Evolutionary conservation across 2,329 filamentous ascomycete species (phyloP).

Genomic region (Ceratocystis cubensis): DNA sequence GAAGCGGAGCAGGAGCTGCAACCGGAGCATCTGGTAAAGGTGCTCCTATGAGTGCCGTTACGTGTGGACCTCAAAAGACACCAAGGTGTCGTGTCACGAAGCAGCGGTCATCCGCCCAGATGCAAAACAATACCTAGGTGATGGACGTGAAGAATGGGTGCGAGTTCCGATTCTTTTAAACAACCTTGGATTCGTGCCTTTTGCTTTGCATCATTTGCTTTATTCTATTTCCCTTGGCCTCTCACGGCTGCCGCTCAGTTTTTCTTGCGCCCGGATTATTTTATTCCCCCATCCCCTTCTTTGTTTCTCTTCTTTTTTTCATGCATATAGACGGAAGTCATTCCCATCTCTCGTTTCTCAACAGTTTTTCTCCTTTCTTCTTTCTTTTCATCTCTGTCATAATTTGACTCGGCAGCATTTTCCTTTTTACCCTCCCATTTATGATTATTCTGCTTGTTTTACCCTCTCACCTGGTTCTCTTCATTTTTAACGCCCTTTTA

Average conservation of each 20-base stretch:
- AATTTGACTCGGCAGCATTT: background rate
- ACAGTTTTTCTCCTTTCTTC: background rate
- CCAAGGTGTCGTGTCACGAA: conserved; percentile 2
- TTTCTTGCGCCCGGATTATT: background rate
- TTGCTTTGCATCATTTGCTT: background rate
- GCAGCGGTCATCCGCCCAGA: background rate
- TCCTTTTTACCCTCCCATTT: background rate
- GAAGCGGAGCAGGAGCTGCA: conserved; percentile 3
- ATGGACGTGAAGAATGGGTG: background rate
- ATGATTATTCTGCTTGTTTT: background rate
- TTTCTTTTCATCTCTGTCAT: background rate
- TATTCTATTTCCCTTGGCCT: background rate
- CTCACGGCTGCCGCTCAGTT: background rate
- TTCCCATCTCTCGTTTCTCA: background rate
- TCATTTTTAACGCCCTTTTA: background rate
- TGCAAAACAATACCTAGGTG: background rate
- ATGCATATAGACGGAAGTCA: background rate
- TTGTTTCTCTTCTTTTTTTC: background rate
- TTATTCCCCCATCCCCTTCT: background rate
- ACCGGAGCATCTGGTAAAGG: background rate
- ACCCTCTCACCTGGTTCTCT: background rate
- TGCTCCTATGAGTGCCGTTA: background rate
- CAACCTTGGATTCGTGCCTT: background rate
- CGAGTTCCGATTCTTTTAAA: background rate
- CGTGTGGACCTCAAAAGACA: conserved; percentile 1